These are phyloP conservation scores for Ceriops decandra DNA, from an alignment of 345 rosid genomes.

Conservation along the genomic window DNA sequence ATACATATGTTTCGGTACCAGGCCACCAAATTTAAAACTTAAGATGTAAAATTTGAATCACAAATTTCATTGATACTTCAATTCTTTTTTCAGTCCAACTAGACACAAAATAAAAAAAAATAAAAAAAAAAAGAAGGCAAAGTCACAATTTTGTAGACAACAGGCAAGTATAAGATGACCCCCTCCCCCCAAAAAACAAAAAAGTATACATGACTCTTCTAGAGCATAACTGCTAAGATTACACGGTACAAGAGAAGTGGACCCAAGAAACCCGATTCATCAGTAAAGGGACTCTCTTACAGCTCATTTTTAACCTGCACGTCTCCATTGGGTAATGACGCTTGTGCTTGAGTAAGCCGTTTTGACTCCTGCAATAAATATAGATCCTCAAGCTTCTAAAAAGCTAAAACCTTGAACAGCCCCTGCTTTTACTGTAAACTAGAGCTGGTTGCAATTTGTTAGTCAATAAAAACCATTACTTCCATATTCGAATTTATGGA, in stretches of 20 bases:
- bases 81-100: too few relatives aligned
- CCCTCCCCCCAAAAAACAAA: too few relatives aligned
- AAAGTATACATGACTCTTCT: background rate
- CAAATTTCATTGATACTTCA: too few relatives aligned
- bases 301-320: constrained; percentile 65
- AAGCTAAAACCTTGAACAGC: background rate
- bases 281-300: constrained; percentile 22
- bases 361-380: constrained; percentile 60
- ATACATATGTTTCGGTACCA: too few relatives aligned
- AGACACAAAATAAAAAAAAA: too few relatives aligned
- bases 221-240: background rate
- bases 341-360: constrained; percentile 70
- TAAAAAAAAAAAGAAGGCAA: too few relatives aligned
- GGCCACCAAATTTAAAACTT: too few relatives aligned
- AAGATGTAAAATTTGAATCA: too few relatives aligned
- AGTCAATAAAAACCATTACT: background rate
- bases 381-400: constrained; percentile 7
- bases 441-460: background rate
- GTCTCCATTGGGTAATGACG: constrained; percentile 79
- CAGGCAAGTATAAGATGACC: too few relatives aligned
- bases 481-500: too few relatives aligned
- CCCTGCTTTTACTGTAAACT: background rate
- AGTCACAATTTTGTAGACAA: too few relatives aligned
- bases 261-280: background rate
- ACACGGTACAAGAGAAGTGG: background rate